These are phyloP conservation scores for Penicillium polonicum DNA, from an alignment of 2,329 filamentous ascomycete species.

Conservation along the genomic window DNA sequence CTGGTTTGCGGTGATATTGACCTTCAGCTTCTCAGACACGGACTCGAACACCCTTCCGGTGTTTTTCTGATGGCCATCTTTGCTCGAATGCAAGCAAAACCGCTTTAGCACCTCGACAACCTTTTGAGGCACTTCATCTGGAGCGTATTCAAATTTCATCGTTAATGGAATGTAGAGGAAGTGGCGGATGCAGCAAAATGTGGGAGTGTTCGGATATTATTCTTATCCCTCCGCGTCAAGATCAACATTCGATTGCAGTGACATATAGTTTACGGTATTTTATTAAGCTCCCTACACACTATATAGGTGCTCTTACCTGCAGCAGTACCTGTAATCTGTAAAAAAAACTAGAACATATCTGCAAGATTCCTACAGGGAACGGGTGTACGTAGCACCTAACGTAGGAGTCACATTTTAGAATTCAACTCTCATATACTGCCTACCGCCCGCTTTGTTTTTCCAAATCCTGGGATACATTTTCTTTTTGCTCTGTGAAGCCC, in stretches of 20 bases:
- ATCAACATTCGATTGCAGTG: neutral
- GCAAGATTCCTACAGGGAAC: neutral
- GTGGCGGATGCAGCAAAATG: neutral
- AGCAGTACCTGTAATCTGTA: neutral
- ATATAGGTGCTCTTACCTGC: neutral
- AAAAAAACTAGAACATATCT: neutral
- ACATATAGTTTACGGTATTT: neutral
- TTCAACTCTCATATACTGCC: neutral
- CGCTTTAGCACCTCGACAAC: conserved; percentile 3
- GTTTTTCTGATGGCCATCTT: neutral
- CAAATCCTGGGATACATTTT: neutral
- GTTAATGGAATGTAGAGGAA: neutral
- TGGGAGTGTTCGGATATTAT: neutral
- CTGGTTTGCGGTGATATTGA: conserved; percentile 2
- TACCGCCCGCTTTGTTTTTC: neutral
- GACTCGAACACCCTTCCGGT: conserved; percentile 7
- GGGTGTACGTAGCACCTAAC: neutral
- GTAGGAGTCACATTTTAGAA: neutral
- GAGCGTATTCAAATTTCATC: conserved; percentile 9
- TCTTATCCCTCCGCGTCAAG: neutral
- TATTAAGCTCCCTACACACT: neutral
- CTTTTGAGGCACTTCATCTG: neutral
- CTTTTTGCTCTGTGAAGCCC: neutral
- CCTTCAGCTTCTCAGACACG: conserved; percentile 3
- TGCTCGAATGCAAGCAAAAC: conserved; percentile 4